Evolutionary conservation across 2,329 filamentous ascomycete species (phyloP), one percentile per base, ranked within the genome.

Genomic region (Ophiostoma montium): DNA sequence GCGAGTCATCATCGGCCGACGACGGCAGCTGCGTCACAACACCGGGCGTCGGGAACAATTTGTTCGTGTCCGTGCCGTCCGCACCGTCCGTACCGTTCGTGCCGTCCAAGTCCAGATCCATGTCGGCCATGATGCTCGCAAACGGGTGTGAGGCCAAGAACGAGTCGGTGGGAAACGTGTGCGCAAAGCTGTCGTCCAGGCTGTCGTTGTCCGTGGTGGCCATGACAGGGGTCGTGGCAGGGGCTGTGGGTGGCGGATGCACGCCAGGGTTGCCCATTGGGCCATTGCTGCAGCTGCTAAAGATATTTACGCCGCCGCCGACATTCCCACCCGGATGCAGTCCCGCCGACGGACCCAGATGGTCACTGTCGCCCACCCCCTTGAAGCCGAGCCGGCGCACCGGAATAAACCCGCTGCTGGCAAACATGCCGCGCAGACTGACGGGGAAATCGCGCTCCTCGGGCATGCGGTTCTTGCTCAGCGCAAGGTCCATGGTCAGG

Each of bases 101-200:
- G 52, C 65, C 68, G 8, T 35, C 48, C 50, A 52, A 18, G 35
- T 47, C 45, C 19, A 51, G 23, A 27, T 54, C 50, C 53, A 55
- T 51, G 35, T 45, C 52, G 18, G 52, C 47, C 21, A 54, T 48
- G 30, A 70, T 64, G 3, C 66, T 65, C 57, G 68, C 67, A 5
- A 71, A 58, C 13, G 53, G 54, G 49, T 54, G 54, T 13, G 54
- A 49, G 12, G 52, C 44, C 46, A 49, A n/a, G 4, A 53, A 52
- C 9, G 41, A 31, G 27, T 43, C 41, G 0, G 38, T 43, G 5
- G 47, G 23, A 1, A 36, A 41, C 38, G 46, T 18, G 27, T 45
- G 27, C 10, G 12, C 23, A 21, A 16, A 16, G 6, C 12, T 21
- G 30, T 19, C 27, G 19, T 35, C 18, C 13, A 36, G 19, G 16